Evolutionary conservation across 495 filamentous ascomycete genomes (phyloP).

Genomic region (Lindgomyces ingoldianus): DNA sequence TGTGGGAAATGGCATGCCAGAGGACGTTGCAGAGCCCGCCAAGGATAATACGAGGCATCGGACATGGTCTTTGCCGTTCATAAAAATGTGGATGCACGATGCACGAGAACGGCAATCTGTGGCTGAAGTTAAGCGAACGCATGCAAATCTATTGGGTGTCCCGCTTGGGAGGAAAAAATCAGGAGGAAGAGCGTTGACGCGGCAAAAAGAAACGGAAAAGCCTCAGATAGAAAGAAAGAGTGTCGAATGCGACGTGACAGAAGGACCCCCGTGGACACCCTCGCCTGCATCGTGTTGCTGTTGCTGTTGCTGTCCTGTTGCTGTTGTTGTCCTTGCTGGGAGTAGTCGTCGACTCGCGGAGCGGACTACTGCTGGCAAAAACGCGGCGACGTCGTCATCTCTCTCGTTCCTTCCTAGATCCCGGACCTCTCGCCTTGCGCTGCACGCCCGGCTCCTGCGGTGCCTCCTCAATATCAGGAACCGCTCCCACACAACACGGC

Average conservation of each 20-base stretch:
- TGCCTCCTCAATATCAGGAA: not conserved
- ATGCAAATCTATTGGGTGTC: not conserved
- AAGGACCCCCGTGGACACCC: not conserved
- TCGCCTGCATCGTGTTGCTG: not conserved
- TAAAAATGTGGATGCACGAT: not conserved
- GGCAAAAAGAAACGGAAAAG: no score
- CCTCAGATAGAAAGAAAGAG: not conserved
- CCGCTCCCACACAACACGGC: not conserved
- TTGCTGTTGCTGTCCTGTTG: not conserved
- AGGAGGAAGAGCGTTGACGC: not conserved
- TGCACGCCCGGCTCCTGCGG: not conserved
- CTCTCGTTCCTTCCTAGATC: constrained; percentile 2
- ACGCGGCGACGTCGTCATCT: constrained; percentile 10
- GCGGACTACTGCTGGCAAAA: not conserved
- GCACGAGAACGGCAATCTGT: not conserved
- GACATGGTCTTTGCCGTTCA: not conserved
- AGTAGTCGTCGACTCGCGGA: not conserved
- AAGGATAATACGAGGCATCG: not conserved
- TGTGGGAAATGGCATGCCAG: not conserved
- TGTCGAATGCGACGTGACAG: not conserved
- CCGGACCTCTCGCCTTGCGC: not conserved
- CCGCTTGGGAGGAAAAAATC: not conserved
- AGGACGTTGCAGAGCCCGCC: not conserved
- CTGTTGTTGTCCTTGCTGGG: not conserved
- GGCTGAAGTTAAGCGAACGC: not conserved